Evolutionary conservation across 768 basidiomycete genomes (phyloP), one percentile per base, ranked within the genome.

Genomic region (Kwoniella heveanensis): DNA sequence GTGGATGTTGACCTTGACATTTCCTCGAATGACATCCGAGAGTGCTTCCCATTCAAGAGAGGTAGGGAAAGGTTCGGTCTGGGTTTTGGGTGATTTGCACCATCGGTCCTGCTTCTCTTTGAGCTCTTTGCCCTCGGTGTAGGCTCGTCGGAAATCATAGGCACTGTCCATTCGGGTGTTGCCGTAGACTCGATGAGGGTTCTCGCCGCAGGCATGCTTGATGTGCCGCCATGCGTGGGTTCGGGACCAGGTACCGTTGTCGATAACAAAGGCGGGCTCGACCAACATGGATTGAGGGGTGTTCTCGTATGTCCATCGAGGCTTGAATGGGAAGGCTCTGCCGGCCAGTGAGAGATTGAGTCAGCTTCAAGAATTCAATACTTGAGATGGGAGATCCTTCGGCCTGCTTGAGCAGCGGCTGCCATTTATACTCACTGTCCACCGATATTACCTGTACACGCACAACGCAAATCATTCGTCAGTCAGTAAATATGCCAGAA

Each of bases 191-290:
- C 70, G 22, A 55, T 47, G 26, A 10, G 68, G 60, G 39, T 71
- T 77, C 66, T 76, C 77, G 65, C 66, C 66, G 66, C 87, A 89
- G 3, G 89, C 88, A 63, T 88, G 88, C 85, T 91, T 91, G 85
- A 91, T 88, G 67, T 91, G 89, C 62, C 90, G 81, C 88, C 88
- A 90, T 29, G 87, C 81, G 19, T 85, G 83, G 13, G 85, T 82
- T 75, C 37, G 81, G 77, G 65, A 86, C 76, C 55, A 87, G 46
- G 67, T 72, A 49, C 62, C 70, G 36, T 78, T 76, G 27, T 63
- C 56, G 57, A 87, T 82, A 32, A 83, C 80, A 65, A 84, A 86
- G 0, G 91, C 90, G 0, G 89, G 87, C 54, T 93, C 91, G 17
- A 92, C 82, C 2, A 90, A 82, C 81, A 87, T 85, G 0, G 87